These are phyloP conservation scores for Microthyrium microscopicum DNA, from an alignment of 2,329 filamentous ascomycete genomes.

Conservation along the genomic window DNA sequence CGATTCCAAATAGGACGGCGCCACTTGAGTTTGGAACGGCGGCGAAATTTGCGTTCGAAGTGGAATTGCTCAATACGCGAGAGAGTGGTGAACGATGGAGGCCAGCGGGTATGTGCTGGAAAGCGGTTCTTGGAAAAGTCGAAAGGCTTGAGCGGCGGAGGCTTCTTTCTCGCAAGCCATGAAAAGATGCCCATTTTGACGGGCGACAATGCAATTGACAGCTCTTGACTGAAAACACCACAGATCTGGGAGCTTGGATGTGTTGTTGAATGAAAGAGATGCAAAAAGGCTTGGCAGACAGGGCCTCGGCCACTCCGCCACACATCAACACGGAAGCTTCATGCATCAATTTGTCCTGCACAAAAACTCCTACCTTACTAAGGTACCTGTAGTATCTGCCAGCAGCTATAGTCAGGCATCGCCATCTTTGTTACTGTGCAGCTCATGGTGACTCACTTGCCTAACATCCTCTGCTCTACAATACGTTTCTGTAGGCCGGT, in stretches of 20 bases:
- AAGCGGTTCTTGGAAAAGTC: conserved; percentile 39
- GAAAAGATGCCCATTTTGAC: conserved; percentile 27
- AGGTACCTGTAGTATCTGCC: no score
- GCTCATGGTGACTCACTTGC: background rate
- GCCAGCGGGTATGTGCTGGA: conserved; percentile 57
- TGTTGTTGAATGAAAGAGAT: background rate
- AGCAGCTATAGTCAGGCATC: no score
- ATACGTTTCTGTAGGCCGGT: background rate
- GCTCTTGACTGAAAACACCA: background rate
- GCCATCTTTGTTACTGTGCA: no score
- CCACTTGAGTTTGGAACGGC: conserved; percentile 46
- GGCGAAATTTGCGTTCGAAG: conserved; percentile 64
- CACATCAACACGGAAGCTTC: no score
- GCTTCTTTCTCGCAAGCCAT: conserved; percentile 28
- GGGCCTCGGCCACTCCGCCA: background rate
- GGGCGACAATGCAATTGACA: background rate
- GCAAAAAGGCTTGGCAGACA: background rate
- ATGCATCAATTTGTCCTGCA: no score
- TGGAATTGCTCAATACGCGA: conserved; percentile 57
- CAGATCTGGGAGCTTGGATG: background rate
- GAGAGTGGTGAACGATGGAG: conserved; percentile 56
- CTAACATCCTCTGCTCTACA: background rate
- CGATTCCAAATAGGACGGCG: conserved; percentile 49
- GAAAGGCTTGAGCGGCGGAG: conserved; percentile 14
- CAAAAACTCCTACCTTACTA: no score